Evolutionary conservation across 371 early-diverging fungal genomes (phyloP).

Genomic region (Rozella allomycis): DNA sequence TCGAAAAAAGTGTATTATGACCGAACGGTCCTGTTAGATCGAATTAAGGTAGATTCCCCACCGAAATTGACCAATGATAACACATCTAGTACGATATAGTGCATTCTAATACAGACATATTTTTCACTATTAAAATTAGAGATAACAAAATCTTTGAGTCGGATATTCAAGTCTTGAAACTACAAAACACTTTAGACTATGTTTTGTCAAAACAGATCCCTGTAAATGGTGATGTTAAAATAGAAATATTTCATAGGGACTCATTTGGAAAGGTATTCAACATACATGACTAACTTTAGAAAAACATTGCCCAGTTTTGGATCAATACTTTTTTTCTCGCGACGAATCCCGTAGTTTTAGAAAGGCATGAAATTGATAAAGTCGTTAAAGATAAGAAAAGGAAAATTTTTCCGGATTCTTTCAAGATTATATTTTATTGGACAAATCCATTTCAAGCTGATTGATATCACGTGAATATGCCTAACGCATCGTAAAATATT

Average conservation of each 20-base stretch:
- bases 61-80: conserved; percentile 7
- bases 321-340: conserved; percentile 24
- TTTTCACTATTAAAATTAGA: conserved; percentile 5
- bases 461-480: no score
- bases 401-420: conserved; percentile 9
- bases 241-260: conserved; percentile 15
- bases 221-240: conserved; percentile 23
- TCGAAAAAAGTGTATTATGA: conserved; percentile 7
- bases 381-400: conserved; percentile 16
- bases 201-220: conserved; percentile 5
- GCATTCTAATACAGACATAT: conserved; percentile 6
- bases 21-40: conserved; percentile 5
- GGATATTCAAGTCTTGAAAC: neutral
- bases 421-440: conserved; percentile 3
- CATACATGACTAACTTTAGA: no score
- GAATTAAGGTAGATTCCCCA: conserved; percentile 8
- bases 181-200: no score
- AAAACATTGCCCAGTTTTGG: conserved; percentile 23
- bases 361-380: conserved; percentile 15
- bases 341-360: conserved; percentile 2
- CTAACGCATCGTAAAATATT: no score
- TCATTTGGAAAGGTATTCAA: conserved; percentile 7
- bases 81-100: conserved; percentile 3
- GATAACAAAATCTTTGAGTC: conserved; percentile 7
- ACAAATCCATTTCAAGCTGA: neutral